Conservation (phyloP, 2,329 filamentous ascomycete species). For the Hypoxylon sp. region DNA sequence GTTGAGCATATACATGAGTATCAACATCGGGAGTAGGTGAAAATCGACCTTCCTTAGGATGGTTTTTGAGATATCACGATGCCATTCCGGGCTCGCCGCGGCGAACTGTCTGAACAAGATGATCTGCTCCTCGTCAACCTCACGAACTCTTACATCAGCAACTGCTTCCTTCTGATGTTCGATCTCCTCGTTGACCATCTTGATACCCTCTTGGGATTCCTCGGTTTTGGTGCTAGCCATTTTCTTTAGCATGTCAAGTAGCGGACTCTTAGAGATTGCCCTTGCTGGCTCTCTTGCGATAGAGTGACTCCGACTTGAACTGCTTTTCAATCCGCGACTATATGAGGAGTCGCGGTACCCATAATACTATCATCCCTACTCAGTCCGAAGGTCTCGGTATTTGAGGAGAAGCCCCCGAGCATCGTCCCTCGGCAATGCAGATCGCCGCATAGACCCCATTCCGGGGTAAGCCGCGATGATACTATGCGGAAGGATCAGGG, state of each 20-base stretch:
- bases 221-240: constrained; percentile 20
- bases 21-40: constrained; percentile 66
- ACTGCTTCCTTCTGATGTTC: constrained; percentile 37
- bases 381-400: constrained; percentile 8
- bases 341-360: constrained; percentile 5
- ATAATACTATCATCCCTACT: constrained; percentile 3
- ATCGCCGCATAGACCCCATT: constrained; percentile 13
- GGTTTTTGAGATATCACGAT: constrained; percentile 51
- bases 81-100: constrained; percentile 51
- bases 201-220: constrained; percentile 20
- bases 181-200: constrained; percentile 29
- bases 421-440: constrained; percentile 25
- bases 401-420: constrained; percentile 14
- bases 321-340: not conserved
- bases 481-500: constrained; percentile 16
- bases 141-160: constrained; percentile 19
- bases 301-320: constrained; percentile 12
- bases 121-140: constrained; percentile 48
- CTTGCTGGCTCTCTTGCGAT: not conserved
- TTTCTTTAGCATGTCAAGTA: not conserved
- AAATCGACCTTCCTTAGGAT: constrained; percentile 67
- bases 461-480: constrained; percentile 23
- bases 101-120: constrained; percentile 50
- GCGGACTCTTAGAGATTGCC: not conserved
- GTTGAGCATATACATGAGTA: constrained; percentile 71